Conservation (phyloP, 2,329 filamentous ascomycete genomes). For the Bipolaris oryzae region DNA sequence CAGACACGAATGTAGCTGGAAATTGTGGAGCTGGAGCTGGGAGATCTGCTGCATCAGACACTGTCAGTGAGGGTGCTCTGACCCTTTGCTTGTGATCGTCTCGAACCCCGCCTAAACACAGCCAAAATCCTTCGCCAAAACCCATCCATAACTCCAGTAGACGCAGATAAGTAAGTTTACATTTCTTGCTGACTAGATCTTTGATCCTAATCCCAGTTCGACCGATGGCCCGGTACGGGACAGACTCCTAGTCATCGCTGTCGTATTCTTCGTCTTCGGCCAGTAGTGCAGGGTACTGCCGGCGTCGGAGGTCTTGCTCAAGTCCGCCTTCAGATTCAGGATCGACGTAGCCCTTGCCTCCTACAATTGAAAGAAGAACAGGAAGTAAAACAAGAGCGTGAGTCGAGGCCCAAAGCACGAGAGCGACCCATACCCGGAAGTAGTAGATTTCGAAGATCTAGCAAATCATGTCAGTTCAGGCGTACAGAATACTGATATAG, state of each 20-base stretch:
- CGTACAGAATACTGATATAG: no score
- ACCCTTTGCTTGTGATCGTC: background rate
- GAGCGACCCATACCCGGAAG: constrained; percentile 92
- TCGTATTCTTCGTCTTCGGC: constrained; percentile 76
- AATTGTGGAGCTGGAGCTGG: background rate
- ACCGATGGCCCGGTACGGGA: background rate
- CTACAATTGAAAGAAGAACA: constrained; percentile 82
- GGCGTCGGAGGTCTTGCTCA: constrained; percentile 83
- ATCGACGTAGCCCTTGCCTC: constrained; percentile 84
- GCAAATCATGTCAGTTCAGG: background rate
- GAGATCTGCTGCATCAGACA: background rate
- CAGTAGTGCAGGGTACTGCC: constrained; percentile 77
- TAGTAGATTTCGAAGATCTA: constrained; percentile 98
- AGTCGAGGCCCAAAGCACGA: constrained; percentile 85
- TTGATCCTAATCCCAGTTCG: background rate
- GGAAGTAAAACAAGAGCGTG: constrained; percentile 93
- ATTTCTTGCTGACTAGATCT: background rate
- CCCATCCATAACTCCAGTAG: background rate
- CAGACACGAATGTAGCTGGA: background rate
- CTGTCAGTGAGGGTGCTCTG: background rate
- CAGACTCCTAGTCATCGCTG: constrained; percentile 37
- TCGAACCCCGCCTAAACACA: background rate
- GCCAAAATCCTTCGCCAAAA: background rate
- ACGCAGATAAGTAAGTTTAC: background rate
- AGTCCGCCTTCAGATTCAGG: constrained; percentile 85